Percentiles rank a stretch among this genome's conserved stretches.
phyloP scores from a whole-genome alignment of 805 yeast species.

The Scheffersomyces ergatensis region DNA sequence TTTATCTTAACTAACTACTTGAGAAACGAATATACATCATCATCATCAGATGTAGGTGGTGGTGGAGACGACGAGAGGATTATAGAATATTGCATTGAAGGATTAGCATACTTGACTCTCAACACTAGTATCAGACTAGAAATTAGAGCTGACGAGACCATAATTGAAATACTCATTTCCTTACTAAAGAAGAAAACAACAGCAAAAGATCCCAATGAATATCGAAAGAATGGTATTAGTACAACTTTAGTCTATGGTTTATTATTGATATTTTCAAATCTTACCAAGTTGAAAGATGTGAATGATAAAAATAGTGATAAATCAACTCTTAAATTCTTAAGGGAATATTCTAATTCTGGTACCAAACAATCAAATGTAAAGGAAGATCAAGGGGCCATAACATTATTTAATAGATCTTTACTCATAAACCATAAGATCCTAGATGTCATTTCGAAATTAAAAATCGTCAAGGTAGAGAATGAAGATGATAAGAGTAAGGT shows the following conservation, averaged over 20 bases:
- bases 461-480: conserved; percentile 9
- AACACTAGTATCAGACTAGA: conserved; percentile 26
- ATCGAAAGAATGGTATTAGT: conserved; percentile 5
- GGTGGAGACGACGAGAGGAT: not conserved
- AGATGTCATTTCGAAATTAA: conserved; percentile 14
- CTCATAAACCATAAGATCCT: conserved; percentile 20
- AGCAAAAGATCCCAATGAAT: not conserved
- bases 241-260: conserved; percentile 38
- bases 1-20: conserved; percentile 8
- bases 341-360: conserved; percentile 37
- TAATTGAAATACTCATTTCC: conserved; percentile 18
- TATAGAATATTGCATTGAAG: conserved; percentile 36
- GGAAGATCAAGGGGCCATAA: conserved; percentile 19
- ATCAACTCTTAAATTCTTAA: conserved; percentile 19
- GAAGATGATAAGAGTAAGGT: conserved; percentile 3
- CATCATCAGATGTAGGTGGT: too few species aligned
- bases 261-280: conserved; percentile 37
- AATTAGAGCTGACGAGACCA: conserved; percentile 33
- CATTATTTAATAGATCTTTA: conserved; percentile 29
- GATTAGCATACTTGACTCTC: conserved; percentile 48
- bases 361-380: conserved; percentile 15
- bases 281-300: conserved; percentile 30
- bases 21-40: conserved; percentile 1
- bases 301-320: conserved; percentile 23
- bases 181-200: conserved; percentile 3